Base-by-base conservation (phyloP, 2,329 filamentous ascomycete species). In the Chrysoporthe puriensis region DNA sequence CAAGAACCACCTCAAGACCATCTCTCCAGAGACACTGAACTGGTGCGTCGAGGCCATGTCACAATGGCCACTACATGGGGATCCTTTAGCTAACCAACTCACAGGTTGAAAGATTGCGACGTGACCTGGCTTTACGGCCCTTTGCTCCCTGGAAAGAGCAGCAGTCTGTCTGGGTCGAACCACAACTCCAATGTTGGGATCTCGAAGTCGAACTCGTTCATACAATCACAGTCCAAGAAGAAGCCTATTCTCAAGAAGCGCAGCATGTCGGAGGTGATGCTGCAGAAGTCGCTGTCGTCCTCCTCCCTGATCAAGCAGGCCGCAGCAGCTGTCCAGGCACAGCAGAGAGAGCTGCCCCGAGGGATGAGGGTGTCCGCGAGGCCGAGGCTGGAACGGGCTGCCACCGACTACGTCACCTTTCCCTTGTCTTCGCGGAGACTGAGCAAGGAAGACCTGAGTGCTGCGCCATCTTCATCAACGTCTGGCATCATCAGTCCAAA, bases 81-180 rank as follows among this genome's bases (percentile, higher is more conserved):
- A 6, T 5, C 74, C 56, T n/a, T 43, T n/a, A 52, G 59, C 44
- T 68, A 21, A 70, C 63, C 21, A 13, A 63, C 18, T 32, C 46
- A 59, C 74, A 97, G 94, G 94, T 84, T 97, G 69, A 99, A 98
- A 78, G 96, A 98, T 74, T 96, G 92, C 77, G 95, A 99, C 78
- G 94, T 97, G 43, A 97, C 95, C 58, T 99, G 95, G 96, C 84
- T 99, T 0, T 99, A 98, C 75, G 96, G 96, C 0, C 96, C 96
- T 14, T 80, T 97, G 61, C 95, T 97, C 77, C 91, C 90, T 0
- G 90, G 90, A 32, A 70, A 70, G 59, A 70, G 54, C 58, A 68
- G 58, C 18, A 64, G 62, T 32, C 40, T 67, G 34, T 62, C 65
- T 8, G 59, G 62, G 9, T 59, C 62, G 32, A 48, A 60, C 13